Base-by-base conservation (phyloP, 495 filamentous ascomycete species). In the Penicillium ochrochloron region DNA sequence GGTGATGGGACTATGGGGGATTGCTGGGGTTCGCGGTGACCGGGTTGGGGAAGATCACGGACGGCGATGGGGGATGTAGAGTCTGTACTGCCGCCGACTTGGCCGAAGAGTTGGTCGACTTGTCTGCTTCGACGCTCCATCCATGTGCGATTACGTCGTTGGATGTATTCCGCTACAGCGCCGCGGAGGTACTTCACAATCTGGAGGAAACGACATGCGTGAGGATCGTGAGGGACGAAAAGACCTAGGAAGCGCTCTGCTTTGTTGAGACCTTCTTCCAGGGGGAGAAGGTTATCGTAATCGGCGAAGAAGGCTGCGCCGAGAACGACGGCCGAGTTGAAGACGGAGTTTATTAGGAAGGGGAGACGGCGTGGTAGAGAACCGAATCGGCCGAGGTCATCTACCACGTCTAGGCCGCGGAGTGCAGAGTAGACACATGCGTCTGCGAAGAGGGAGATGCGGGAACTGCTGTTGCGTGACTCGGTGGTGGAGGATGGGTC, bases 281-380 rank as follows among this genome's bases (percentile, higher is more conserved):
- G 82, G 1, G 82, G 80, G 6, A 84, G 75, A 21, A 86, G 82
- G 57, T 79, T 80, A 68, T 87, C 89, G 27, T 90, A 82, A 27
- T 80, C 82, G 4, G 88, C 85, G 66, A 92, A 92, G 67, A 90
- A 88, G 58, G 90, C 90, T 57, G 88, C 84, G 33, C 89, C 80
- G 3, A 92, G 78, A 11, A 92, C 83, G 5, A 92, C 79, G 3
- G 88, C 88, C 3, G 89, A 88, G 37, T 89, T 85, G 71, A 93
- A 92, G 56, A 90, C 84, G 50, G 89, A 90, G 69, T 92, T 90
- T 62, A 91, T 87, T 65, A 90, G 74, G 59, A 91, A 90, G 0
- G 90, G 89, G 53, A 91, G 85, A 29, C 89, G 80, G 48, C 80
- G 84, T 0, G 90, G 86, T n/a, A 92, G 78, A 61, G 89, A 88